Conservation (phyloP, 768 basidiomycete genomes). For the Rhodotorula diobovata region DNA sequence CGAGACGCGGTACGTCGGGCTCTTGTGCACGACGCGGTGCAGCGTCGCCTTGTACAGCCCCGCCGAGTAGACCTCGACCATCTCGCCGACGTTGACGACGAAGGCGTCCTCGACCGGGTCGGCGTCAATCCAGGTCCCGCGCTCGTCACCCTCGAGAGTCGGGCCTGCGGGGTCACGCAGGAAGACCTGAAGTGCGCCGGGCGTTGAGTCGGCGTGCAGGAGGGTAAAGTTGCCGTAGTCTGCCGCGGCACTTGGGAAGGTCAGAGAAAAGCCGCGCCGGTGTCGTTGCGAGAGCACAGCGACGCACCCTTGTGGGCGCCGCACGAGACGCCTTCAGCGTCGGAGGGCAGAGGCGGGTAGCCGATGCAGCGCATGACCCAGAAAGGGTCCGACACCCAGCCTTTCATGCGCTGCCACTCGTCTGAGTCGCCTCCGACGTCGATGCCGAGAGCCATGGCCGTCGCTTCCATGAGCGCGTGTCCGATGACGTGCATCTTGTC, state of each 20-base stretch:
- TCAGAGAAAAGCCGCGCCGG: background rate
- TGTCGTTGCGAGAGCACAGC: no score
- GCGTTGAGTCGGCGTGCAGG: conserved; percentile 70
- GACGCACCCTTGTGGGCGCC: conserved; percentile 73
- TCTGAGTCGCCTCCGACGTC: conserved; percentile 55
- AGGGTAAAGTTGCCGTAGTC: conserved; percentile 93
- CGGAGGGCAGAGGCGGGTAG: conserved; percentile 77
- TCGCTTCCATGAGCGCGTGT: conserved; percentile 81
- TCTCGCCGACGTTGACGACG: conserved; percentile 89
- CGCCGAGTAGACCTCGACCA: conserved; percentile 79
- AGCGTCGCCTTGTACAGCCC: conserved; percentile 81
- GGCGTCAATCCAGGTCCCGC: conserved; percentile 66
- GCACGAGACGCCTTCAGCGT: conserved; percentile 78
- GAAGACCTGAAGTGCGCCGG: conserved; percentile 76
- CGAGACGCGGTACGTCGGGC: conserved; percentile 72
- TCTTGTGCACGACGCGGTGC: conserved; percentile 78
- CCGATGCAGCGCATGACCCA: conserved; percentile 65
- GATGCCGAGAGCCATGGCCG: conserved; percentile 76
- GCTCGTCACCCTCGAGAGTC: background rate
- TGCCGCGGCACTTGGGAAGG: background rate
- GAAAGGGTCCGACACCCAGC: conserved; percentile 74
- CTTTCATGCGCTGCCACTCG: conserved; percentile 52
- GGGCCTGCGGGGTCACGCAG: conserved; percentile 15
- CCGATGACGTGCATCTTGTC: conserved; percentile 82
- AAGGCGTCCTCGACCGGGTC: conserved; percentile 77